Base-by-base conservation (phyloP, 2,329 filamentous ascomycete species). In the Pseudogymnoascus sp. region DNA sequence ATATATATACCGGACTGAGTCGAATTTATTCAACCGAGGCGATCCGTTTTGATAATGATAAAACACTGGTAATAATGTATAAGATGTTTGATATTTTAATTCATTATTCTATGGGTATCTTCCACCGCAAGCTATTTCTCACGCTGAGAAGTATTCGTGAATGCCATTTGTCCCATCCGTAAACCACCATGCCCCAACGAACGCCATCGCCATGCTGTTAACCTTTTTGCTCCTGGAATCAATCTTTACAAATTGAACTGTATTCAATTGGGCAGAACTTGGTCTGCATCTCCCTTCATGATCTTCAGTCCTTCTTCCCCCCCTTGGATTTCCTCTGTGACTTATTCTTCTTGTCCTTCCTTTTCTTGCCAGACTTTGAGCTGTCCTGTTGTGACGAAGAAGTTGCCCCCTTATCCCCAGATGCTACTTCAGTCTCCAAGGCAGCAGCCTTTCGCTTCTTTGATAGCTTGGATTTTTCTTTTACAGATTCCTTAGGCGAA, bases 281-380 rank as follows among this genome's bases (percentile, higher is more conserved):
- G 5, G 4, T 55, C 7, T 11, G 16, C 5, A 21, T 35, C 28
- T 14, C 8, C 49, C 5, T 33, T 33, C 49, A 55, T 12, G n/a
- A 28, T 11, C n/a, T 35, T 55, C 25, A 55, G 25, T 59, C 62
- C 43, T 74, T 76, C 63, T 75, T 74, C 35, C 62, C 52, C 59
- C 69, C 70, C 62, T 69, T 70, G 23, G 64, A 63, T 41, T 68
- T 72, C 64, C 63, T 71, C 21, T 67, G 72, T 61, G 65, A 71
- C 45, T 67, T 71, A 52, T 65, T 63, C 62, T 68, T 70, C 59
- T 69, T 69, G 16, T 66, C 64, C 61, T 71, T 72, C 58, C 69
- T 75, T 64, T 71, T 74, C 41, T 70, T 65, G 3, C 55, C 23
- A 14, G 37, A 18, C 21, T 65, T 61, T 31, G 45, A 21, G 35